Base-by-base conservation (phyloP, 139 green algal species). In the Chlamydomonas sp. region DNA sequence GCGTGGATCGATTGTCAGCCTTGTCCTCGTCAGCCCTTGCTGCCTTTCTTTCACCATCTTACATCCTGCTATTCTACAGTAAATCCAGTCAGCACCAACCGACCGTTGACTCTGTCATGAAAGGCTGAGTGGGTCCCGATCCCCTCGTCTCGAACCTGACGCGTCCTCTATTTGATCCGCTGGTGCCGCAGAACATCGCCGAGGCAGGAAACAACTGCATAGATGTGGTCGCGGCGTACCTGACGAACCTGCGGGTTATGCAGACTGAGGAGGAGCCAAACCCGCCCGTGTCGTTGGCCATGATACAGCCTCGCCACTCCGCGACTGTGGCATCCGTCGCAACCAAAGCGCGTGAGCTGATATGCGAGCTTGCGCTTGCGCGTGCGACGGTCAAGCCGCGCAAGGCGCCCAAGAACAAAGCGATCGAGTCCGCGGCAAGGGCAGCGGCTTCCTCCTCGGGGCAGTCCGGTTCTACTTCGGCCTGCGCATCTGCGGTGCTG, bases 171-270 rank as follows among this genome's bases (percentile, higher is more conserved):
- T 69, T 5, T 3, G 18, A 3, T 1, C 18, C 57, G 1, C 2
- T 71, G 61, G 61, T 18, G n/a, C 17, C 18, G 18, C 84, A 88
- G 84, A 88, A 88, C 57, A 73, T 88, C 57, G 84, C 84, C 0
- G 84, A 88, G 63, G 84, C 84, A 2, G 84, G 84, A 75, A 83
- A 83, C 84, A 88, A 83, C 63, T 88, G 84, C 59, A 83, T 88
- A 2, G 84, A 88, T 69, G 78, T 88, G 61, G 75, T 88, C 63
- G 84, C 84, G 7, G 84, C 84, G 3, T 88, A 88, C 74, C 75
- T 88, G 63, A 88, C 84, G 17, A 88, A 88, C 63, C 17, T 88
- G 63, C 64, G 75, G 1, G 64, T 83, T 3, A 77, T 88, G 84
- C 83, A 87, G 73, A 69, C 49, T 5, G 84, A 88, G 84, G 84